Percentiles rank a stretch among this genome's conserved stretches.
Evolutionary conservation across 768 basidiomycete species (phyloP).

Genomic region (Tricholoma sp.): DNA sequence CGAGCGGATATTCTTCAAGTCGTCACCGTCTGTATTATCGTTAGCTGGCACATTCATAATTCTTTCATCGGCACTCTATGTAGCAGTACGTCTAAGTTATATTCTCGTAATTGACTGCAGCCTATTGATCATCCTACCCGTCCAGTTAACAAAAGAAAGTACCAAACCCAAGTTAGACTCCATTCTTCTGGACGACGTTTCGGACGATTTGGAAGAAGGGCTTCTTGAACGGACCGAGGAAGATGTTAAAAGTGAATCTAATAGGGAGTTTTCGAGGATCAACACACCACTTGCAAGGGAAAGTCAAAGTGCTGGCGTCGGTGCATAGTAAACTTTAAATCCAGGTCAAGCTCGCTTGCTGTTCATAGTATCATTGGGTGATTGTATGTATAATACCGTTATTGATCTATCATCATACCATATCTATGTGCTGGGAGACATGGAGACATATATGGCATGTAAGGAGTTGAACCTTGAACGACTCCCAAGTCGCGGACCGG

Average conservation of each 20-base stretch:
- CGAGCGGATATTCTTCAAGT: slow-evolving; percentile 3
- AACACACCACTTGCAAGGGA: too few relatives aligned
- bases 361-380: too few relatives aligned
- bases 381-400: too few relatives aligned
- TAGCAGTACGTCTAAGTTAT: background rate
- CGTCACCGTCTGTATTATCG: background rate
- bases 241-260: background rate
- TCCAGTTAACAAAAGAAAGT: background rate
- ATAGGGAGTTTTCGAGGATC: too few relatives aligned
- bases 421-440: too few relatives aligned
- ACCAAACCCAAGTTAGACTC: background rate
- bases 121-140: background rate
- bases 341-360: too few relatives aligned
- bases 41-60: background rate
- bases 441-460: too few relatives aligned
- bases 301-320: too few relatives aligned
- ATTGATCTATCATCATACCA: too few relatives aligned
- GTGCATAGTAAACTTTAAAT: too few relatives aligned
- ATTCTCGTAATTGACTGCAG: background rate
- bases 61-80: background rate
- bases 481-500: too few relatives aligned
- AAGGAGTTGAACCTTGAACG: too few relatives aligned
- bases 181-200: background rate
- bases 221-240: background rate
- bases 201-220: background rate